Base-by-base conservation (phyloP, 2,329 filamentous ascomycete species). In the Curvularia sp. region DNA sequence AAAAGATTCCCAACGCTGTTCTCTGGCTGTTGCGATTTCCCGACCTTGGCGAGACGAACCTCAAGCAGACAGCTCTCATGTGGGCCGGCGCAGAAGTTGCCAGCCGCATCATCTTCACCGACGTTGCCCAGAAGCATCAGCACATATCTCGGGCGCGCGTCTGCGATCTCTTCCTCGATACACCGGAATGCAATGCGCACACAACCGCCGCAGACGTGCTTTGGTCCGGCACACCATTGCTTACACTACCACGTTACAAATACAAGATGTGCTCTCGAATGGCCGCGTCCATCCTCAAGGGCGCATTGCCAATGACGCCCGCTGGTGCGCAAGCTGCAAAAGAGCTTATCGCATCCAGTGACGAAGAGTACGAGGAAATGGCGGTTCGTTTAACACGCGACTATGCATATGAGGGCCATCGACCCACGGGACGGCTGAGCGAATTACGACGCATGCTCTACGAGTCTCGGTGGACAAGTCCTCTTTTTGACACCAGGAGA, bases 261-360 rank as follows among this genome's bases (percentile, higher is more conserved):
- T 97, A 97, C 80, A 99, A 99, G 79, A 99, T 99, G 95, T 99
- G 95, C 78, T 96, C 92, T 43, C 90, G 95, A 53, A 99, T 99
- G 90, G 95, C 94, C 6, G 93, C 95, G 6, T 97, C 92, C 10
- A 98, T 99, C 56, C 83, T 99, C 30, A 91, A 88, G 64, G 95
- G 95, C 15, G 95, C 95, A 0, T 80, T 99, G 3, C 95, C 95
- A 0, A 89, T 88, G 65, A 84, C 82, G 0, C 78, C 82, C 1
- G 86, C 87, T n/a, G 93, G 94, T 3, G 79, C 81, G 6, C 81
- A 80, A 57, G 91, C 90, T 0, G 89, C 89, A 0, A 75, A 79
- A 18, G 92, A 97, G 57, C 83, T 99, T 30, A 92, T 97, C 56
- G 91, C 90, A 0, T 79, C 77, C 4, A 88, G 86, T 55, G 95